These are phyloP conservation scores for Glycine soja DNA, from an alignment of 306 rosid species.

Conservation along the genomic window DNA sequence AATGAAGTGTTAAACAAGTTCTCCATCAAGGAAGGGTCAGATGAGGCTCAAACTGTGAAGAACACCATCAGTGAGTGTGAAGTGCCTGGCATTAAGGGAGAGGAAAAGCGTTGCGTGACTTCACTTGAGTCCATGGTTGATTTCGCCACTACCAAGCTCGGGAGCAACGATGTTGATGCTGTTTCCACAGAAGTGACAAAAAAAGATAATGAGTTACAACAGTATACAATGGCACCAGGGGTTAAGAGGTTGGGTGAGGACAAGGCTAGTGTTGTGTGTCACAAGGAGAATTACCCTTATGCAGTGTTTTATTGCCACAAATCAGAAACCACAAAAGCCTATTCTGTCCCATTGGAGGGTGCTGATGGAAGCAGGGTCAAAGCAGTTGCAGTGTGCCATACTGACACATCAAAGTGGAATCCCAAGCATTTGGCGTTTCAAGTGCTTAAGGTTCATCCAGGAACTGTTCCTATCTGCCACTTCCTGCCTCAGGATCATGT, in stretches of 20 bases:
- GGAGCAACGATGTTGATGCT: slow-evolving; percentile 53
- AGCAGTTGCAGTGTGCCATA: slow-evolving; percentile 71
- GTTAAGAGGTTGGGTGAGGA: slow-evolving; percentile 55
- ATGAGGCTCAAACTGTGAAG: slow-evolving; percentile 54
- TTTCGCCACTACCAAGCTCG: slow-evolving; percentile 70
- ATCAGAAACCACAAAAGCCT: slow-evolving; percentile 50
- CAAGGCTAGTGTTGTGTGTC: slow-evolving; percentile 53
- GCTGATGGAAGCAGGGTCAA: slow-evolving; percentile 62
- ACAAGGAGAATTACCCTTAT: slow-evolving; percentile 57
- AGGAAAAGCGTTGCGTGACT: slow-evolving; percentile 82
- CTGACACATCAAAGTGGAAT: slow-evolving; percentile 74
- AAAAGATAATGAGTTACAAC: slow-evolving; percentile 54
- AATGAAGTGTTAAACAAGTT: slow-evolving; percentile 50
- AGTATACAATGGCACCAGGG: slow-evolving; percentile 51
- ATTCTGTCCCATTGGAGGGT: slow-evolving; percentile 58
- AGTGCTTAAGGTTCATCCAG: slow-evolving; percentile 73
- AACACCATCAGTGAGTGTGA: slow-evolving; percentile 66
- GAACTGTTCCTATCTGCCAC: slow-evolving; percentile 77
- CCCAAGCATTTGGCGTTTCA: slow-evolving; percentile 82
- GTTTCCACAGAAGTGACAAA: slow-evolving; percentile 67
- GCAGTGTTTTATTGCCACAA: slow-evolving; percentile 81
- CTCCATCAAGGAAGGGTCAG: slow-evolving; percentile 56
- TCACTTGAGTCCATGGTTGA: slow-evolving; percentile 88
- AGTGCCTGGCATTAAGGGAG: slow-evolving; percentile 55
- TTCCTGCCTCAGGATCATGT: slow-evolving; percentile 78